Evolutionary conservation across 2,329 filamentous ascomycete species (phyloP).

Genomic region (Diaporthe australafricana): DNA sequence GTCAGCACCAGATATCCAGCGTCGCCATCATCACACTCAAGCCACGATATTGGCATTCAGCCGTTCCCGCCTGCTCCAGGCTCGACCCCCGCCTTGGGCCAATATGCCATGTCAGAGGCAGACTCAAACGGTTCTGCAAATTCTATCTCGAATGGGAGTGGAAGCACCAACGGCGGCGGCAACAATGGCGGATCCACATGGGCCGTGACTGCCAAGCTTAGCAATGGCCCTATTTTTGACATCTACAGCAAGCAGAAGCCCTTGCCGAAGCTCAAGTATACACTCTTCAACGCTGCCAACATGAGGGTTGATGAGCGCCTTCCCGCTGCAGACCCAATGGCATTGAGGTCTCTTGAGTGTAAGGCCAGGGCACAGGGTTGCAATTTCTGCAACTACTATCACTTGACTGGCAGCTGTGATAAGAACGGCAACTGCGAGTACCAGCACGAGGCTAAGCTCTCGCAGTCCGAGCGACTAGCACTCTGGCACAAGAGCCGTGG

Average conservation of each 20-base stretch:
- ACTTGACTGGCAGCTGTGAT: slow-evolving; percentile 29
- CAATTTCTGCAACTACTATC: slow-evolving; percentile 38
- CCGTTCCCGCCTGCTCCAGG: slow-evolving; percentile 28
- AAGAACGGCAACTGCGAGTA: slow-evolving; percentile 30
- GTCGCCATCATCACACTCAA: neutral
- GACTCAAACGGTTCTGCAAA: neutral
- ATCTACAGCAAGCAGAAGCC: slow-evolving; percentile 32
- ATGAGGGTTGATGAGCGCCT: slow-evolving; percentile 36
- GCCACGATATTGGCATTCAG: slow-evolving; percentile 32
- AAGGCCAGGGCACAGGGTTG: slow-evolving; percentile 32
- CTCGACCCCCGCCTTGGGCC: neutral
- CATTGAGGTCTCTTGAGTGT: slow-evolving; percentile 30
- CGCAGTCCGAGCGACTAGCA: slow-evolving; percentile 29
- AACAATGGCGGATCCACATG: neutral
- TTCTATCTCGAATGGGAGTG: neutral
- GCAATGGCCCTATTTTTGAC: slow-evolving; percentile 32
- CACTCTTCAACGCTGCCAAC: slow-evolving; percentile 34
- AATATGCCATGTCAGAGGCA: slow-evolving; percentile 8
- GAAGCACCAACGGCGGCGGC: neutral
- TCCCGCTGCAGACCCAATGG: slow-evolving; percentile 6
- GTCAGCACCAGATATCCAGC: neutral
- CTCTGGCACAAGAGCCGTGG: slow-evolving; percentile 38
- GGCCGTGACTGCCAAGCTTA: slow-evolving; percentile 34
- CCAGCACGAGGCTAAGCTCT: slow-evolving; percentile 31
- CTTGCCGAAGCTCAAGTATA: slow-evolving; percentile 29